These are phyloP conservation scores for Coemansia sp. DNA, from an alignment of 192 early-diverging fungal genomes.

Conservation along the genomic window DNA sequence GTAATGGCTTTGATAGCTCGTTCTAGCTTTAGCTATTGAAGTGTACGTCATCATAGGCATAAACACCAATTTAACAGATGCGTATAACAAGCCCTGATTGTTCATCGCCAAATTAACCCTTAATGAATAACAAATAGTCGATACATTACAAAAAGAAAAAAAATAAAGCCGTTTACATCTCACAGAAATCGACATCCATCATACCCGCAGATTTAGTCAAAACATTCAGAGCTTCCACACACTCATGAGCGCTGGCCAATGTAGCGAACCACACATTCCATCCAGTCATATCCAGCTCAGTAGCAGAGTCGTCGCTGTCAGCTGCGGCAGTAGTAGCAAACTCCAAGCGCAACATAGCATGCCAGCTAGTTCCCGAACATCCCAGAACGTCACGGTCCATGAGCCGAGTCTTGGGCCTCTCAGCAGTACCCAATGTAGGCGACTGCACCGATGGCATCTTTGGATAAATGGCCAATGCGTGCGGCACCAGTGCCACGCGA, in stretches of 20 bases:
- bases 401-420: slow-evolving; percentile 2
- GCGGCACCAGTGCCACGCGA: slow-evolving; percentile 24
- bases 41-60: too few species aligned
- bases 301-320: background rate
- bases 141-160: background rate
- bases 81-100: too few species aligned
- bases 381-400: slow-evolving; percentile 16
- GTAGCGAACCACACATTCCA: slow-evolving; percentile 55
- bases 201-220: slow-evolving; percentile 23
- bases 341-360: slow-evolving; percentile 45
- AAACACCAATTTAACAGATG: too few species aligned
- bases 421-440: background rate
- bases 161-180: background rate
- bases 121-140: background rate
- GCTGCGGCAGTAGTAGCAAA: slow-evolving; percentile 26
- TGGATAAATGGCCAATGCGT: slow-evolving; percentile 6
- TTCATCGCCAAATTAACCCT: too few species aligned
- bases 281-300: slow-evolving; percentile 4
- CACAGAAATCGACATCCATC: slow-evolving; percentile 17
- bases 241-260: slow-evolving; percentile 41
- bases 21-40: too few species aligned
- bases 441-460: background rate
- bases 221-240: slow-evolving; percentile 38
- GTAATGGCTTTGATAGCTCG: too few species aligned
- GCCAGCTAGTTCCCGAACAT: slow-evolving; percentile 42